A percentile compares a stretch with the other conserved stretches of the same genome.
phyloP scores from a whole-genome alignment of 176 grass and related monocot species.

The Carex scoparia region DNA sequence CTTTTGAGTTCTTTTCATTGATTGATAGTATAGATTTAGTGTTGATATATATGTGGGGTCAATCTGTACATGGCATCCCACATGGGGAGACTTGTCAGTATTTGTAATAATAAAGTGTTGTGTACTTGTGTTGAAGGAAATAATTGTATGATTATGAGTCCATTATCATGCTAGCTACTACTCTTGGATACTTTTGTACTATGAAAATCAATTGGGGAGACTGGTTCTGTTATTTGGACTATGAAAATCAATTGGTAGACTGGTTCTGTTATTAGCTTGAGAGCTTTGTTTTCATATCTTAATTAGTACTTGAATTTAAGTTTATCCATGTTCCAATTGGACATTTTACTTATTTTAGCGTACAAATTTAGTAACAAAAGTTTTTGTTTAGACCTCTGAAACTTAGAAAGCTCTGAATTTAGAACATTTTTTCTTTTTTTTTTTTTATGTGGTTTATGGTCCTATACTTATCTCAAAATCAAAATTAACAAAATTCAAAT shows the following conservation, averaged over 20 bases:
- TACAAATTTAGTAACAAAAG: background rate
- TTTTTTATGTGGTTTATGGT: background rate
- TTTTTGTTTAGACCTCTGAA: background rate
- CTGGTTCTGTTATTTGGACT: background rate
- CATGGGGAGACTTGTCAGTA: background rate
- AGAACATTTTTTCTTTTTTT: background rate
- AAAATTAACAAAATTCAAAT: background rate
- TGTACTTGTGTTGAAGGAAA: background rate
- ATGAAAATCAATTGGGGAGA: background rate
- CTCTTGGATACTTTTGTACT: background rate
- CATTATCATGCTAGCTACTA: background rate
- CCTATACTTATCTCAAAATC: background rate
- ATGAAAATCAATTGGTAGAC: background rate
- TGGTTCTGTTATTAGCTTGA: background rate
- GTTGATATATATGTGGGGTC: background rate
- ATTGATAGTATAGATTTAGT: background rate
- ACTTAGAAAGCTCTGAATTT: background rate
- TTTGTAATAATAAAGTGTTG: background rate
- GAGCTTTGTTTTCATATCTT: background rate
- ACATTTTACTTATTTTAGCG: background rate
- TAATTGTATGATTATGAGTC: conserved; percentile 6
- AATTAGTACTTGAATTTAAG: background rate
- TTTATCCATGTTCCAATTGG: background rate
- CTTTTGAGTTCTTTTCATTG: background rate
- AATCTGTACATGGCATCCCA: background rate